Conservation (phyloP, 441 rosid genomes). For the Pelargonium myrrhifolium region DNA sequence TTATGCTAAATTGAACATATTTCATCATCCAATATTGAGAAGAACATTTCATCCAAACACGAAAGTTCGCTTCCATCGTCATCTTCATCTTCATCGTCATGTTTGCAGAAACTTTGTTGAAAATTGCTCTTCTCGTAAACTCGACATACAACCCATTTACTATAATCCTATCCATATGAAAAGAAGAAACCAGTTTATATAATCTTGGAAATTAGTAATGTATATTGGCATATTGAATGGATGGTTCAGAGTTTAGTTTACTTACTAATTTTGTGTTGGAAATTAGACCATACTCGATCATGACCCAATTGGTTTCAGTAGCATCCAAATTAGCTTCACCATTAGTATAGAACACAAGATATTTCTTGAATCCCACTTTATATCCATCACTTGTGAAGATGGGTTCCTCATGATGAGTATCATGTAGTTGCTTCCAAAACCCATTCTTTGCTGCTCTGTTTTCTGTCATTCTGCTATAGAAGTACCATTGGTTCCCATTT, state of each 20-base stretch:
- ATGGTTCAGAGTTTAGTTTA: too few species aligned
- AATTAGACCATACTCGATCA: conserved; percentile 32
- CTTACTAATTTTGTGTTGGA: conserved; percentile 17
- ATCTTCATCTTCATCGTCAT: conserved; percentile 12
- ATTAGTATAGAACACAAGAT: conserved; percentile 20
- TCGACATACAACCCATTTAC: conserved; percentile 30
- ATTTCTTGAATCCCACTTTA: conserved; percentile 31
- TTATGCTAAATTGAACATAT: conserved; percentile 17
- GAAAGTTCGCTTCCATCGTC: conserved; percentile 35
- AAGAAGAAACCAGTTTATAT: neutral
- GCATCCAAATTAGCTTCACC: conserved; percentile 11
- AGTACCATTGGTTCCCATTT: conserved; percentile 33
- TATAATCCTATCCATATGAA: conserved; percentile 8
- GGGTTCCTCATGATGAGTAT: conserved; percentile 30
- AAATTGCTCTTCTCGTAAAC: conserved; percentile 24
- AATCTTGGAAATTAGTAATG: too few species aligned
- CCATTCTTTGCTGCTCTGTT: conserved; percentile 25
- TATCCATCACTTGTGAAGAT: conserved; percentile 19
- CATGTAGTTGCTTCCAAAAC: conserved; percentile 33
- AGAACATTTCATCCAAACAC: conserved; percentile 40
- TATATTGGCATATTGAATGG: too few species aligned
- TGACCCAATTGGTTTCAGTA: conserved; percentile 38
- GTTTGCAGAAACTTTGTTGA: conserved; percentile 1
- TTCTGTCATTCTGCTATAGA: conserved; percentile 28
- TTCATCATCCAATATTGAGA: conserved; percentile 33